Conservation (phyloP, 345 rosid genomes). For the Gossypium turneri region DNA sequence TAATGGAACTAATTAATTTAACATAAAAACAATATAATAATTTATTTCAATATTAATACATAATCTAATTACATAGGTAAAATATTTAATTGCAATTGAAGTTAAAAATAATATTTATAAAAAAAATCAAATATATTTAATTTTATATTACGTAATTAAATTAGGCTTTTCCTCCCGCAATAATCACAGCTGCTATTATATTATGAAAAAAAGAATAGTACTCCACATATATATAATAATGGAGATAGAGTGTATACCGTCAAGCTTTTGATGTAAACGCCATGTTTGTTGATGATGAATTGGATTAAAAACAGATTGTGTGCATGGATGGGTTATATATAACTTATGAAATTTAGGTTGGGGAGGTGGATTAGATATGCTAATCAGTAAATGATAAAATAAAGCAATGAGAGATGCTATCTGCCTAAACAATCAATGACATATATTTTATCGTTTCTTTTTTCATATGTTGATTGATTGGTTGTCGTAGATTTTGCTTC, state of each 20-base stretch:
- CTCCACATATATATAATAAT: neutral
- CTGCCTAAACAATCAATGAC: slow-evolving; percentile 18
- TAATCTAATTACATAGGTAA: no score
- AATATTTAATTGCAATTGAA: no score
- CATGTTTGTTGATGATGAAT: slow-evolving; percentile 1
- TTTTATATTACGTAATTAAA: neutral
- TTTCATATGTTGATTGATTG: slow-evolving; percentile 6
- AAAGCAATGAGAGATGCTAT: slow-evolving; percentile 10
- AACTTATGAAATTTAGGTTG: neutral
- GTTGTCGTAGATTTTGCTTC: slow-evolving; percentile 22
- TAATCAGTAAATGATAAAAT: slow-evolving; percentile 6
- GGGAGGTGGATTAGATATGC: neutral
- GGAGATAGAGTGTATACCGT: slow-evolving; percentile 6
- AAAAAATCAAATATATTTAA: no score
- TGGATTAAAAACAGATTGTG: neutral
- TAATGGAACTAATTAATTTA: no score
- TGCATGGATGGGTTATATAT: neutral
- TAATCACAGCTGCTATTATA: neutral
- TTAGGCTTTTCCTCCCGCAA: neutral
- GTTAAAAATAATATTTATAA: no score
- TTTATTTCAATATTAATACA: no score
- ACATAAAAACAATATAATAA: no score
- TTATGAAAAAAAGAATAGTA: no score
- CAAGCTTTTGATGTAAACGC: slow-evolving; percentile 23
- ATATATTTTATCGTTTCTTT: neutral